A percentile compares a stretch with the other conserved stretches of the same genome.
Conservation (phyloP, 1,139 yeast genomes). For the Yamadazyma triangularis region DNA sequence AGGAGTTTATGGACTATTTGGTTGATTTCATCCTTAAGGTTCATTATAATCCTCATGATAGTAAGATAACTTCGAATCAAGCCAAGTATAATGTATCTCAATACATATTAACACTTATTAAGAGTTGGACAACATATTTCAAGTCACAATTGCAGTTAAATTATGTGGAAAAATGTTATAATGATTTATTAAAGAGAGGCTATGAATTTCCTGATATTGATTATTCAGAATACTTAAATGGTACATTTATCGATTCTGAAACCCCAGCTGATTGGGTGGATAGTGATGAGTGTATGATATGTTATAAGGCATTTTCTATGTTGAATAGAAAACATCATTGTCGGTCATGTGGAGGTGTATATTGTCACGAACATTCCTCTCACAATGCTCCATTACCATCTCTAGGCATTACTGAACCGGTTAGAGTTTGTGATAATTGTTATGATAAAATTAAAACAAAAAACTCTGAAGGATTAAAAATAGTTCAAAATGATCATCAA, state of each 20-base stretch:
- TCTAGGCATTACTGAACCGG: constrained; percentile 83
- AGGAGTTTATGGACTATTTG: constrained; percentile 81
- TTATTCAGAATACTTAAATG: constrained; percentile 29
- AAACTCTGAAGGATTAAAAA: constrained; percentile 3
- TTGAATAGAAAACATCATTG: constrained; percentile 94
- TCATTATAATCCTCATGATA: constrained; percentile 31
- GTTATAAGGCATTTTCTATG: constrained; percentile 75
- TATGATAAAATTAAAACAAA: constrained; percentile 43
- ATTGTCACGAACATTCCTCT: constrained; percentile 77
- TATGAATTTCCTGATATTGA: constrained; percentile 63
- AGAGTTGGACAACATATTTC: constrained; percentile 75
- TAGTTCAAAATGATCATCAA: background rate
- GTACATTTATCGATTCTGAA: constrained; percentile 71
- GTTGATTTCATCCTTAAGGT: constrained; percentile 40
- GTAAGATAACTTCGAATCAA: constrained; percentile 23
- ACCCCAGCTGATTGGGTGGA: constrained; percentile 99
- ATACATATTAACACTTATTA: constrained; percentile 59
- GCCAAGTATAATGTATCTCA: constrained; percentile 55
- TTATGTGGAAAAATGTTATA: constrained; percentile 62
- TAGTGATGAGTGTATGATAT: constrained; percentile 91
- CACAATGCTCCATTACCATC: constrained; percentile 69
- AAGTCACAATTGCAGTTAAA: constrained; percentile 62
- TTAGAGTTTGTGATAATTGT: constrained; percentile 92
- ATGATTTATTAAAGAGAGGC: constrained; percentile 57
- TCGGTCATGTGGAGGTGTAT: constrained; percentile 95